Conservation (phyloP, 2,329 filamentous ascomycete genomes). For the Aspergillus unguis region DNA sequence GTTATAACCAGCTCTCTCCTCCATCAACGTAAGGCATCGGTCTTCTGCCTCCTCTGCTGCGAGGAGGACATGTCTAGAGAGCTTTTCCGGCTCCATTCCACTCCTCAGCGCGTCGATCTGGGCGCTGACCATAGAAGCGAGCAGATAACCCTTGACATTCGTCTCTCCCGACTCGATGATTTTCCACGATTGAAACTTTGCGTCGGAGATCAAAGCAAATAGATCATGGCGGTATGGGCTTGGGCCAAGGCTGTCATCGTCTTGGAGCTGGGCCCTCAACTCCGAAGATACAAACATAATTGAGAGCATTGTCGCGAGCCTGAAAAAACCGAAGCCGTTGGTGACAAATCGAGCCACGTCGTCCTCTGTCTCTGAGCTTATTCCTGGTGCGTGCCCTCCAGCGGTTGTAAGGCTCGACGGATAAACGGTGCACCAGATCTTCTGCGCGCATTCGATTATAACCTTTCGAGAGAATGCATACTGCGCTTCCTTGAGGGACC, state of each 20-base stretch:
- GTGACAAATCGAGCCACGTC: conserved; percentile 41
- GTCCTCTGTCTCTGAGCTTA: conserved; percentile 12
- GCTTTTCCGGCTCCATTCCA: conserved; percentile 35
- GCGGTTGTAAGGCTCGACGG: conserved; percentile 16
- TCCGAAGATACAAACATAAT: conserved; percentile 24
- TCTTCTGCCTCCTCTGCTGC: conserved; percentile 36
- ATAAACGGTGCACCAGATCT: conserved; percentile 44
- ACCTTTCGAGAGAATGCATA: conserved; percentile 51
- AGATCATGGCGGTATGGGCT: conserved; percentile 27
- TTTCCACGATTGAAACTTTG: conserved; percentile 39
- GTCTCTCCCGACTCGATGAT: conserved; percentile 52
- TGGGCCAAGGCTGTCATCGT: conserved; percentile 27
- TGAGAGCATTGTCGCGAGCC: conserved; percentile 18
- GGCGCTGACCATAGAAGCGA: conserved; percentile 38
- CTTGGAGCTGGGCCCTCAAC: conserved; percentile 26
- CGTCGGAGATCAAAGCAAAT: conserved; percentile 38
- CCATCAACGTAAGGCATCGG: conserved; percentile 25
- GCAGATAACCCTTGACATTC: conserved; percentile 53
- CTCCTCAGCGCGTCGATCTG: conserved; percentile 45
- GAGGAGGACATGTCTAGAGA: conserved; percentile 34
- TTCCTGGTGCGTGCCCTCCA: no score
- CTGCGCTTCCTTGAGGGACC: conserved; percentile 18
- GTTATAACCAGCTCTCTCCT: conserved; percentile 18
- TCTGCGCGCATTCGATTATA: conserved; percentile 48
- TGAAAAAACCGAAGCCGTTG: conserved; percentile 36